phyloP scores from a whole-genome alignment of 108 stramenopile genomes.

The Craspedostauros australis region DNA sequence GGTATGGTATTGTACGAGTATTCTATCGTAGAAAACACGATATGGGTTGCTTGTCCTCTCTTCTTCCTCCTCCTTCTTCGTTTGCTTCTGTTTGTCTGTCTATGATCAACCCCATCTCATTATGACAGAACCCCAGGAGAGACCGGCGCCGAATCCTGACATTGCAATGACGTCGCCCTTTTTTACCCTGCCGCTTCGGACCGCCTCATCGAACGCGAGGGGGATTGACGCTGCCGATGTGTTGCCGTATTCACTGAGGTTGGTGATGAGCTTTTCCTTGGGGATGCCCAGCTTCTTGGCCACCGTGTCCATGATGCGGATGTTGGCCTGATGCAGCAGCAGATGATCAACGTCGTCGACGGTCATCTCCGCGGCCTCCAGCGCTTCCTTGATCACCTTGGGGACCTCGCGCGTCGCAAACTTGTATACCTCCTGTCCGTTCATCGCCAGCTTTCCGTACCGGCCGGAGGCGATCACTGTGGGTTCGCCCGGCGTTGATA shows the following conservation, averaged over 20 bases:
- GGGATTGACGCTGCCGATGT: slow-evolving; percentile 93
- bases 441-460: slow-evolving; percentile 84
- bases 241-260: slow-evolving; percentile 89
- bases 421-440: slow-evolving; percentile 93
- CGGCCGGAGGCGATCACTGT: slow-evolving; percentile 62
- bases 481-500: slow-evolving; percentile 66
- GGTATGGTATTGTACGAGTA: no score
- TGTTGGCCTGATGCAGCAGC: slow-evolving; percentile 95
- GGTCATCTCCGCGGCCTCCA: slow-evolving; percentile 80
- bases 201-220: slow-evolving; percentile 92
- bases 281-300: slow-evolving; percentile 87
- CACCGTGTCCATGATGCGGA: slow-evolving; percentile 95
- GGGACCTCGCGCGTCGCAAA: slow-evolving; percentile 95
- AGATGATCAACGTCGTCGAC: slow-evolving; percentile 91
- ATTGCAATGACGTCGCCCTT: slow-evolving; percentile 95
- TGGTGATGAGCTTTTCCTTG: slow-evolving; percentile 91
- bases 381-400: slow-evolving; percentile 79
- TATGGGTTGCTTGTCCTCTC: no score
- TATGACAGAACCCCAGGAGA: slow-evolving; percentile 95
- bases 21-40: no score
- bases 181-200: slow-evolving; percentile 84
- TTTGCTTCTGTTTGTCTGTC: not conserved
- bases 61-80: no score
- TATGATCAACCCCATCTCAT: slow-evolving; percentile 75
- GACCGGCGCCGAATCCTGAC: slow-evolving; percentile 97